These are phyloP conservation scores for Linanthus parryae DNA, from an alignment of 148 eudicot genomes.

Conservation along the genomic window DNA sequence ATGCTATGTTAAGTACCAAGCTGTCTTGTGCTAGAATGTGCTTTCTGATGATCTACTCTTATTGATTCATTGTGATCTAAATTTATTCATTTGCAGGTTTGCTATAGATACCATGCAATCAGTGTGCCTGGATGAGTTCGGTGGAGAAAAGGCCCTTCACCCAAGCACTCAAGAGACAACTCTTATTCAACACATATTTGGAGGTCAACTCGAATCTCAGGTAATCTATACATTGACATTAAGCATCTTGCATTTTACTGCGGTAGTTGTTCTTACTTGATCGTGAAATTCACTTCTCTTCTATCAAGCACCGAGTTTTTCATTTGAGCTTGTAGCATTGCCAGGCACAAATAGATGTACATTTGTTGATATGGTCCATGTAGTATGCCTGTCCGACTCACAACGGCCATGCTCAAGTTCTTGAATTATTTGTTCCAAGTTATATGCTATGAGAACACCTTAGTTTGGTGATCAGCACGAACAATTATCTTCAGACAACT, in stretches of 20 bases:
- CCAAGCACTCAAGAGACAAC: constrained; percentile 85
- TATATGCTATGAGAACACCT: too few species aligned
- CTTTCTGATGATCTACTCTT: not conserved
- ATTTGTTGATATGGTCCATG: too few species aligned
- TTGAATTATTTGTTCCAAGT: too few species aligned
- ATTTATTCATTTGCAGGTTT: constrained; percentile 40
- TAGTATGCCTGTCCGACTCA: too few species aligned
- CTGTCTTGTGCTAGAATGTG: not conserved
- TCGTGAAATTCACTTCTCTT: not conserved
- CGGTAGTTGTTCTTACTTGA: not conserved
- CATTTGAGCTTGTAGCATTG: too few species aligned
- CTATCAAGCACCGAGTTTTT: too few species aligned
- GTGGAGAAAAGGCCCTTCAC: constrained; percentile 75
- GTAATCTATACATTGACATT: constrained; percentile 21
- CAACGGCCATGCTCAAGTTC: too few species aligned
- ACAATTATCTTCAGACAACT: too few species aligned
- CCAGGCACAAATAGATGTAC: too few species aligned
- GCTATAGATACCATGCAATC: constrained; percentile 94
- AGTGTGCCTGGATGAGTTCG: constrained; percentile 83
- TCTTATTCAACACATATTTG: constrained; percentile 87
- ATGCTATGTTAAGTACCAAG: not conserved
- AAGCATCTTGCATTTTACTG: not conserved
- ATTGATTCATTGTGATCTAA: not conserved
- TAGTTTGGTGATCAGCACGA: too few species aligned
- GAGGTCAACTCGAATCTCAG: constrained; percentile 97